Conservation (phyloP, 495 filamentous ascomycete genomes). For the Aspergillus leporis region DNA sequence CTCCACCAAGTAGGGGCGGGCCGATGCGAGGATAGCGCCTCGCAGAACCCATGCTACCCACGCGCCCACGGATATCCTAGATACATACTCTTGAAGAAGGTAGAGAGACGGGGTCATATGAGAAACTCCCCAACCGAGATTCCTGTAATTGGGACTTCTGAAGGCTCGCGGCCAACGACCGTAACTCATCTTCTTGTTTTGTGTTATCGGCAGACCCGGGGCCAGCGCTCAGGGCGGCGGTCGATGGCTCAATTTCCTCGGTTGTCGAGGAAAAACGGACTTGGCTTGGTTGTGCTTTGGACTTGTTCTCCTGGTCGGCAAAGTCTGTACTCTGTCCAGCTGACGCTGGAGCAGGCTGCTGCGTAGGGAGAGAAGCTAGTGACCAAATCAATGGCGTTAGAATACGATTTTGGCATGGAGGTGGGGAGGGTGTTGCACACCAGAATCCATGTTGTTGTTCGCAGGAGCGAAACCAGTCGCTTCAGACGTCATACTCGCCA, state of each 20-base stretch:
- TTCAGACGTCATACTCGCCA: conserved; percentile 49
- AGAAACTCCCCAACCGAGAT: conserved; percentile 78
- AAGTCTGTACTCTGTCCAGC: conserved; percentile 25
- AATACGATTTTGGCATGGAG: conserved; percentile 7
- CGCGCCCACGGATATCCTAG: neutral
- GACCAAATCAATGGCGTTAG: conserved; percentile 21
- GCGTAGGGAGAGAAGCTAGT: conserved; percentile 24
- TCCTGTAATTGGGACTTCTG: conserved; percentile 76
- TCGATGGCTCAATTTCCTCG: conserved; percentile 67
- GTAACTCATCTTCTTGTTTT: conserved; percentile 62
- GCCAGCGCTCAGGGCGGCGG: conserved; percentile 34
- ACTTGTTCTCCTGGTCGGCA: conserved; percentile 35
- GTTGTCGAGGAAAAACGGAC: conserved; percentile 83
- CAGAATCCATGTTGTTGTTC: conserved; percentile 31
- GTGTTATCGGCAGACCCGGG: conserved; percentile 29
- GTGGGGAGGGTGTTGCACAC: conserved; percentile 33
- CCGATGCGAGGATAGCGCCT: conserved; percentile 5
- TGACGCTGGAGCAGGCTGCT: conserved; percentile 29
- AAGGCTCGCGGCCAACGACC: conserved; percentile 68
- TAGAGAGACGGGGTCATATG: conserved; percentile 83
- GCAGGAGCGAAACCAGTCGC: conserved; percentile 31
- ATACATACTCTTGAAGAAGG: conserved; percentile 79
- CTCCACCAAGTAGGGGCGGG: conserved; percentile 12
- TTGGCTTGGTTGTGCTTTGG: conserved; percentile 40
- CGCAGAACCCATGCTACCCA: neutral